Conservation (phyloP, 2,329 filamentous ascomycete genomes). For the Fusarium redolens region DNA sequence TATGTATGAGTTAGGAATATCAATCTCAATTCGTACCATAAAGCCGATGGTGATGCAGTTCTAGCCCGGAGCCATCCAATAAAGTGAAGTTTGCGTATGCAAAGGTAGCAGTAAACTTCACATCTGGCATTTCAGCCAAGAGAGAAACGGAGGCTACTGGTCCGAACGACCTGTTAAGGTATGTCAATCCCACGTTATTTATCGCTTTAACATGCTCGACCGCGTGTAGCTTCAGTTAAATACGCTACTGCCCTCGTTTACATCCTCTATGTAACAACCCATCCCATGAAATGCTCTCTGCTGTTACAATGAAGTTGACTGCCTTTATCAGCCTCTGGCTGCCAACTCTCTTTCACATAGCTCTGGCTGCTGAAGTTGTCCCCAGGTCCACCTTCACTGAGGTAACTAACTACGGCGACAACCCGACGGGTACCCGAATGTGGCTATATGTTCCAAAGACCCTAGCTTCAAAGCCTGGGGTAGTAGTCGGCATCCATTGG, state of each 20-base stretch:
- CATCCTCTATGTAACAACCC: fast-evolving
- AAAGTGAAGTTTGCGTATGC: neutral
- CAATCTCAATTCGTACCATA: neutral
- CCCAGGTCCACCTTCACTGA: constrained; percentile 35
- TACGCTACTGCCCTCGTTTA: neutral
- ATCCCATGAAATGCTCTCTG: fast-evolving
- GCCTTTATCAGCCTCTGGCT: constrained; percentile 16
- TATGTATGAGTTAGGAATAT: neutral
- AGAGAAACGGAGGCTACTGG: neutral
- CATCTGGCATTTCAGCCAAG: neutral
- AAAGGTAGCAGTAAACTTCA: neutral
- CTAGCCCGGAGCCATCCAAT: neutral
- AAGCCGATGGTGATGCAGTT: neutral
- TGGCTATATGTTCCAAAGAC: constrained; percentile 51
- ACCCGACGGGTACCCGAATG: constrained; percentile 36
- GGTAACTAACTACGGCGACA: constrained; percentile 32
- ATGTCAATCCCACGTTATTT: neutral
- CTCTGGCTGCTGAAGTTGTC: constrained; percentile 29
- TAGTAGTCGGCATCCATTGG: constrained; percentile 68
- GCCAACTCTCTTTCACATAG: neutral
- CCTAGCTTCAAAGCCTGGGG: constrained; percentile 55
- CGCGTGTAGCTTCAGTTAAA: neutral
- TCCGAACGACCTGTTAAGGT: neutral
- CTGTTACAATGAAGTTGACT: constrained; percentile 11
- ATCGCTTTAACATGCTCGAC: neutral